Base-by-base conservation (phyloP, 1,139 yeast species). In the Magnusiomyces paraingens region DNA sequence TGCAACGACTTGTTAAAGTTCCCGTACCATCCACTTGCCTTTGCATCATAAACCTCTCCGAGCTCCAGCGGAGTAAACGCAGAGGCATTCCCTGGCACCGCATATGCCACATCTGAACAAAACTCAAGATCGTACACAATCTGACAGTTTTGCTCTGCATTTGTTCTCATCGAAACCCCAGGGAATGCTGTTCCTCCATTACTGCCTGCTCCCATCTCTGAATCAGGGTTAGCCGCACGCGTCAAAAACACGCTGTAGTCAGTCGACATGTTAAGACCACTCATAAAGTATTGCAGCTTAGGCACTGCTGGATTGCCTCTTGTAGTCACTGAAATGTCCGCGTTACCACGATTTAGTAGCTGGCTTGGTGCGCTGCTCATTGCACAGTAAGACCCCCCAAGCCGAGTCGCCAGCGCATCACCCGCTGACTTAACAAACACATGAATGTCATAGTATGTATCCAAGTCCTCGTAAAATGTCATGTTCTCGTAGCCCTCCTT, bases 71-170 rank as follows among this genome's bases (percentile, higher is more conserved):
- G 61, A 11, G 68, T 62, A 60, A 62, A 71, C 22, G 64, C 55
- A 5, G 70, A 60, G 5, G 70, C 68, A 52, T 72, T 73, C 1
- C 84, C 80, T 0, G 98, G 99, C 0, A 88, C 96, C 1, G 95
- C 79, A 69, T 90, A 93, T 0, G 96, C 95, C 39, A 91, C 94
- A 51, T 81, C 80, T 39, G 76, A 70, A 68, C 99, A 93, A 65
- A 91, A 89, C 1, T 80, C 83, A 54, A 93, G 72, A 57, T 82
- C 86, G 67, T 80, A 88, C 22, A 90, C 79, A 52, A 91, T 71
- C 57, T 85, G 81, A 66, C 99, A 93, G 1, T 87, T 67, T 22
- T 63, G 58, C 17, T 62, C 67, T 3, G 69, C 69, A 65, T 82
- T 75, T 1, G 96, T 86, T 22, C 77, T 75, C 63, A 91, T 87